phyloP scores from a whole-genome alignment of 2,329 filamentous ascomycete genomes.

The Cladosporium halotolerans region DNA sequence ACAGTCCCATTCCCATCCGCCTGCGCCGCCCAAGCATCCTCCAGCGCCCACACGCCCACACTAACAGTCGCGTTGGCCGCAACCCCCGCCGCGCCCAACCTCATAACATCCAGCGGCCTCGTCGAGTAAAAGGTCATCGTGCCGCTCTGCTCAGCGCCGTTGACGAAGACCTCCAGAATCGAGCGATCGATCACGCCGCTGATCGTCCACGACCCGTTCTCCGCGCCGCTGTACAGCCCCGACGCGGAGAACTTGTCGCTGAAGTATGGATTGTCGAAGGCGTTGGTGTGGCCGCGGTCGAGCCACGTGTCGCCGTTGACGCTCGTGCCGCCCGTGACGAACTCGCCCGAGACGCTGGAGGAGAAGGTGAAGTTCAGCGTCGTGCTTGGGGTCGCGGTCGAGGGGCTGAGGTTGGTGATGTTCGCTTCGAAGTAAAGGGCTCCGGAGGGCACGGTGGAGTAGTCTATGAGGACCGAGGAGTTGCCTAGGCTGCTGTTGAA shows the following conservation, averaged over 20 bases:
- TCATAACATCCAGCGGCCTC: conserved; percentile 35
- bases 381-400: conserved; percentile 21
- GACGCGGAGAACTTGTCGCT: conserved; percentile 47
- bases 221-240: conserved; percentile 20
- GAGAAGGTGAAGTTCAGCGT: conserved; percentile 50
- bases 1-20: conserved; percentile 29
- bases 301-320: conserved; percentile 47
- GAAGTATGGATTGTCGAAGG: conserved; percentile 51
- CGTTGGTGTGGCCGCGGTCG: conserved; percentile 43
- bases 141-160: conserved; percentile 45
- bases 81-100: conserved; percentile 31
- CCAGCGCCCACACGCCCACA: conserved; percentile 35
- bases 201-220: conserved; percentile 34
- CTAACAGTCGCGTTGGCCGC: conserved; percentile 32
- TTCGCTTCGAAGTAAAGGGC: conserved; percentile 52
- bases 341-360: conserved; percentile 45
- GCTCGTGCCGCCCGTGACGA: conserved; percentile 44
- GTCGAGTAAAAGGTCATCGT: conserved; percentile 49
- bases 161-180: conserved; percentile 51
- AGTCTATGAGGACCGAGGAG: conserved; percentile 45
- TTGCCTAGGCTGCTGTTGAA: conserved; percentile 43
- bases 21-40: conserved; percentile 33
- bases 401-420: conserved; percentile 38
- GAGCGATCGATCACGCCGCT: conserved; percentile 49
- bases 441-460: conserved; percentile 43